Evolutionary conservation across 768 basidiomycete genomes (phyloP).

Genomic region (Coprinopsis cinerea): DNA sequence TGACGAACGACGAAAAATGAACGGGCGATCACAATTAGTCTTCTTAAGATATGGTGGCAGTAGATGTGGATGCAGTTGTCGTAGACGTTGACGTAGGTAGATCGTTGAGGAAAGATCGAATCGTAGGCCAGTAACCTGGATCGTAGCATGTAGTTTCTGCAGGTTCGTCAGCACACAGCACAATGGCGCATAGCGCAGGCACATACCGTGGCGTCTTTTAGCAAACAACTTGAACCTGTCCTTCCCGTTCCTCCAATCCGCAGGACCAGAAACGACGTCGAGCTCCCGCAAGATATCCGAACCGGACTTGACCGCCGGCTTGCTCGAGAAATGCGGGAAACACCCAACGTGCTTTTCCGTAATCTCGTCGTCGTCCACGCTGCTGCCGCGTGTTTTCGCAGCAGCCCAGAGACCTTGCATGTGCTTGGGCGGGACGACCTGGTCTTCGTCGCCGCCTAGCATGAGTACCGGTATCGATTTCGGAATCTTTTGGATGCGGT

Average conservation of each 20-base stretch:
- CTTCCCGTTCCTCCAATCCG: neutral
- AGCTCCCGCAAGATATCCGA: neutral
- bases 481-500: conserved; percentile 2
- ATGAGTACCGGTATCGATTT: neutral
- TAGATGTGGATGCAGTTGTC: neutral
- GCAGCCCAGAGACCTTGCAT: conserved; percentile 2
- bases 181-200: neutral
- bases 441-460: neutral
- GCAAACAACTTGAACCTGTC: conserved; percentile 7
- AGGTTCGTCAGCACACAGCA: neutral
- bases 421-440: neutral
- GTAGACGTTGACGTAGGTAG: neutral
- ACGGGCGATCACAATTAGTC: no score
- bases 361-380: conserved; percentile 6
- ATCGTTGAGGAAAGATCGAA: conserved; percentile 2
- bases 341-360: conserved; percentile 4
- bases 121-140: neutral
- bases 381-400: neutral
- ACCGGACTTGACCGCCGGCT: neutral
- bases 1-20: no score
- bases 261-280: neutral
- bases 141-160: conserved; percentile 6
- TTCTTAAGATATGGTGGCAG: no score
- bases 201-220: conserved; percentile 10
- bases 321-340: neutral